Conservation (phyloP, 805 yeast species). For the Wickerhamia fluorescens region DNA sequence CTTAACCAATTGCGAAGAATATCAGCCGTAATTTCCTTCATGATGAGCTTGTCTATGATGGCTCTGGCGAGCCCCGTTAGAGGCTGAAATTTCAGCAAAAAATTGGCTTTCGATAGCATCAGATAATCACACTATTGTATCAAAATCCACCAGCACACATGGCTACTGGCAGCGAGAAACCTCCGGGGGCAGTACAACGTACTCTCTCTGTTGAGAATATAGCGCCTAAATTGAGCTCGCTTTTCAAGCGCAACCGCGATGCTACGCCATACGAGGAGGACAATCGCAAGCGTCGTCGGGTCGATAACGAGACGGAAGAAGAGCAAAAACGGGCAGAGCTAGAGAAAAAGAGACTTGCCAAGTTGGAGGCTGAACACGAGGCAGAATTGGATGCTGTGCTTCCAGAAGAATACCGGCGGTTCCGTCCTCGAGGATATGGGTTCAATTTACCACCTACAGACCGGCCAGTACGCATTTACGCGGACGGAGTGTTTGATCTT, state of each 20-base stretch:
- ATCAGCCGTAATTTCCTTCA: conserved; percentile 4
- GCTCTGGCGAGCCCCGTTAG: too few species aligned
- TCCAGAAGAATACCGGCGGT: conserved; percentile 66
- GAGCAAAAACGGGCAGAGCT: too few species aligned
- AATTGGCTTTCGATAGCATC: too few species aligned
- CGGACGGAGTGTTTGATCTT: conserved; percentile 96
- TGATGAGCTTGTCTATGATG: too few species aligned
- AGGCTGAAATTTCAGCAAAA: too few species aligned
- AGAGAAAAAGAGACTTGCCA: neutral
- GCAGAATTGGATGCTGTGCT: conserved; percentile 47
- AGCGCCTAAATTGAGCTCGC: conserved; percentile 29
- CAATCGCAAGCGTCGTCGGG: too few species aligned
- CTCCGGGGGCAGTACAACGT: too few species aligned
- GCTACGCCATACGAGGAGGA: too few species aligned
- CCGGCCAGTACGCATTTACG: conserved; percentile 88
- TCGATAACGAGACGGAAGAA: conserved; percentile 13
- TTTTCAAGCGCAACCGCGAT: conserved; percentile 23
- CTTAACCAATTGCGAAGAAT: conserved; percentile 42
- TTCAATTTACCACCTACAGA: conserved; percentile 80
- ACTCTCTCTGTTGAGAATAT: conserved; percentile 37
- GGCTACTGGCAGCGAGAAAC: too few species aligned
- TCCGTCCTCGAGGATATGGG: conserved; percentile 70
- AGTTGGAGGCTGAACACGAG: conserved; percentile 3
- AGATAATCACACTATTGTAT: too few species aligned
- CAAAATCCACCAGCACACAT: conserved; percentile 2